These are phyloP conservation scores for Debaryomycetaceae sp. DNA, from an alignment of 1,139 yeast genomes.

Conservation along the genomic window DNA sequence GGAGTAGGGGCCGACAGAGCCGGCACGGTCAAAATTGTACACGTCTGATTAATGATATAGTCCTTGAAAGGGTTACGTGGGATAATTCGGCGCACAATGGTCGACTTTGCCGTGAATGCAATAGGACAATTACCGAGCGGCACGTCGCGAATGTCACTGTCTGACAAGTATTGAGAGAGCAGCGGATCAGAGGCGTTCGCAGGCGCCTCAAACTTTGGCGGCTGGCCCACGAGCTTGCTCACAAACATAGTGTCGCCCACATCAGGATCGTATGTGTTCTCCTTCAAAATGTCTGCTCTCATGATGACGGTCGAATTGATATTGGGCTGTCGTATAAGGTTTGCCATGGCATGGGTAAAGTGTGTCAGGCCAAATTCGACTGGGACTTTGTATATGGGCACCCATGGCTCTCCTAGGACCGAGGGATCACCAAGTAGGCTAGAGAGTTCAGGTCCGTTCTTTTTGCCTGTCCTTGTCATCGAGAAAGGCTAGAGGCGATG, in stretches of 20 bases:
- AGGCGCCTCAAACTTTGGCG: conserved; percentile 19
- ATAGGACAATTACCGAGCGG: conserved; percentile 23
- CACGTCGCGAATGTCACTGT: conserved; percentile 37
- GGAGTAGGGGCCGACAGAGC: conserved; percentile 7
- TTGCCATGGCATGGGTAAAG: conserved; percentile 68
- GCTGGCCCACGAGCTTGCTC: conserved; percentile 21
- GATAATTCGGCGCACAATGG: conserved; percentile 66
- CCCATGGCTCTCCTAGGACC: conserved; percentile 57
- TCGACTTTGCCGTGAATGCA: conserved; percentile 28
- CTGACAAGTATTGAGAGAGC: conserved; percentile 42
- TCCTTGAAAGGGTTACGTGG: conserved; percentile 89
- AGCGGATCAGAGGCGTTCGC: conserved; percentile 20
- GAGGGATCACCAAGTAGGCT: conserved; percentile 15
- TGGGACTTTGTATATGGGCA: conserved; percentile 36
- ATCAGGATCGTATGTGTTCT: conserved; percentile 31
- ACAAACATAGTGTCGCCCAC: conserved; percentile 23
- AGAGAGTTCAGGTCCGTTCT: conserved; percentile 1
- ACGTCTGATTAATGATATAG: conserved; percentile 73
- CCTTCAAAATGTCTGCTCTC: conserved; percentile 74
- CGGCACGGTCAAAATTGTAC: conserved; percentile 35
- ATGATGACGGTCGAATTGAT: conserved; percentile 85
- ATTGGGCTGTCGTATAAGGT: conserved; percentile 76
- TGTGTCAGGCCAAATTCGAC: conserved; percentile 40
- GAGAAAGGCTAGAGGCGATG: too few relatives aligned
- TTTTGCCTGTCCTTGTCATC: conserved; percentile 1